Conservation (phyloP, 176 grass and related monocot genomes). For the sorghum (Sorghum bicolor) region DNA sequence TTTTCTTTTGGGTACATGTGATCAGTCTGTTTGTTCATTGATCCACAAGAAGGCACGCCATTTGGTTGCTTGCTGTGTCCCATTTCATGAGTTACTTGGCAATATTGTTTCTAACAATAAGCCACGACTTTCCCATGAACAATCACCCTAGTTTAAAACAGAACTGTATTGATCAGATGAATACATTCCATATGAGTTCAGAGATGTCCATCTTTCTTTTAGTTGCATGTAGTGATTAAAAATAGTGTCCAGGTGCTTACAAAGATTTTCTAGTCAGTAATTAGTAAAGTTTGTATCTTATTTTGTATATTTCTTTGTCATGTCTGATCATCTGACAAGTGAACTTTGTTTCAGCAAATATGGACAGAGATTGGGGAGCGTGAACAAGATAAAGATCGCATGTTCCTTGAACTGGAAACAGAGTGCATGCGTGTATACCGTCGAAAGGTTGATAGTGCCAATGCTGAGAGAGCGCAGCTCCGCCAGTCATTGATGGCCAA, state of each 20-base stretch:
- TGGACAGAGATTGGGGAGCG: constrained; percentile 93
- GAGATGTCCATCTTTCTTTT: neutral
- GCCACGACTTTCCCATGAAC: neutral
- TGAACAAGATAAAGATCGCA: constrained; percentile 85
- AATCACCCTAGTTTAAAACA: neutral
- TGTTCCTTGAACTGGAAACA: constrained; percentile 83
- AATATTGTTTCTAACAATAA: neutral
- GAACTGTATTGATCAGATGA: neutral
- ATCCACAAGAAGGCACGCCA: neutral
- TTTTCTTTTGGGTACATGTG: constrained; percentile 1
- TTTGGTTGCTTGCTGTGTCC: constrained; percentile 13
- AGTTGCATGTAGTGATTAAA: neutral
- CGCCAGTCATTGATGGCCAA: constrained; percentile 72
- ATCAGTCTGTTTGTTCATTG: constrained; percentile 19
- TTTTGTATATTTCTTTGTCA: neutral
- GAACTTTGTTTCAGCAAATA: constrained; percentile 56
- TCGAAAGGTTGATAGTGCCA: constrained; percentile 76
- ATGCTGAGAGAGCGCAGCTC: constrained; percentile 54
- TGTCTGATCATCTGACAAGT: constrained; percentile 26
- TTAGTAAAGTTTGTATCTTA: neutral
- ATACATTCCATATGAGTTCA: constrained; percentile 14
- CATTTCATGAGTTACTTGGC: neutral
- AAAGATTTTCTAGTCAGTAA: neutral
- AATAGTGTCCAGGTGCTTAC: neutral
- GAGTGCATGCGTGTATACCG: constrained; percentile 91